Conservation (phyloP, 1,139 yeast genomes). For the Ogataea hybrid region DNA sequence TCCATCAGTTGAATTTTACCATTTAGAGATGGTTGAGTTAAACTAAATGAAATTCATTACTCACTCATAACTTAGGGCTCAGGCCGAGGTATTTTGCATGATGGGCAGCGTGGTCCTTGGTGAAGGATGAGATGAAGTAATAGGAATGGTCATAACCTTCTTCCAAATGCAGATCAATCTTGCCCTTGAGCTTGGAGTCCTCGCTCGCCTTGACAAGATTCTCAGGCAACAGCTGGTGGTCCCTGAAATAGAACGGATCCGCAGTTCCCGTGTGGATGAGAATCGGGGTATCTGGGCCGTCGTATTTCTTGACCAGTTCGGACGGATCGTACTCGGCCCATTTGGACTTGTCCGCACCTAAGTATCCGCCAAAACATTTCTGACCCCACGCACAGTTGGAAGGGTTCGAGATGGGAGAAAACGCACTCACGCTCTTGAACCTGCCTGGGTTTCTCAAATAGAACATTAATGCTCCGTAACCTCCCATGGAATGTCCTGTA, state of each 20-base stretch:
- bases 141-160: slow-evolving; percentile 93
- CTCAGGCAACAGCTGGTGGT: slow-evolving; percentile 74
- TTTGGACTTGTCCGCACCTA: slow-evolving; percentile 54
- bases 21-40: not conserved
- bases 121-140: slow-evolving; percentile 79
- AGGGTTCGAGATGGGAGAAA: slow-evolving; percentile 89
- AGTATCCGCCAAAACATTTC: slow-evolving; percentile 76
- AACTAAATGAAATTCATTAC: not conserved
- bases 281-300: slow-evolving; percentile 48
- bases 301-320: slow-evolving; percentile 56
- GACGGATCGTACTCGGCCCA: slow-evolving; percentile 87
- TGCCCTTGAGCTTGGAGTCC: slow-evolving; percentile 55
- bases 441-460: slow-evolving; percentile 70
- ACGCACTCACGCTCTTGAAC: slow-evolving; percentile 84
- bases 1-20: not conserved
- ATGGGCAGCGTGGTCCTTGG: slow-evolving; percentile 79
- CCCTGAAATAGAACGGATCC: slow-evolving; percentile 66
- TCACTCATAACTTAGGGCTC: slow-evolving; percentile 18
- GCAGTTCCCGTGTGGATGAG: slow-evolving; percentile 81
- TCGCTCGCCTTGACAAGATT: slow-evolving; percentile 63
- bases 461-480: slow-evolving; percentile 85
- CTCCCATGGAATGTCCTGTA: slow-evolving; percentile 98
- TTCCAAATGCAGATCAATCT: slow-evolving; percentile 59
- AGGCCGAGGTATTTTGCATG: slow-evolving; percentile 80
- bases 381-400: slow-evolving; percentile 78